Evolutionary conservation across 768 basidiomycete species (phyloP), one percentile per base, ranked within the genome.

Genomic region (Hortiboletus flavorubellus): DNA sequence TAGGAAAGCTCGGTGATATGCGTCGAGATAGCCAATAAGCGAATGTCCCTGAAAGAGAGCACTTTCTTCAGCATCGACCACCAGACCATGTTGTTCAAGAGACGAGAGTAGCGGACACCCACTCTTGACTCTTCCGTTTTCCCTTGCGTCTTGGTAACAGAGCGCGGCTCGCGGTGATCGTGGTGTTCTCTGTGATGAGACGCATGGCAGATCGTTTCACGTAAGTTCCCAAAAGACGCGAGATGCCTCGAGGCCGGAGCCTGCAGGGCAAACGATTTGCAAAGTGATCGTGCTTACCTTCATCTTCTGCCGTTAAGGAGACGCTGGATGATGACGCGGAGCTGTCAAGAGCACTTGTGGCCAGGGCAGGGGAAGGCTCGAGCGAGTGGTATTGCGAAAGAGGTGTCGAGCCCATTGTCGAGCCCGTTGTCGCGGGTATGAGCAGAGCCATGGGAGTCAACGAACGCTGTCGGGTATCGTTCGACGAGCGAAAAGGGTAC

Each of bases 1-100:
- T 91, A 93, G 5, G 88, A 89, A 42, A 93, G 79, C 68, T 93
- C 91, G 12, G 91, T 93, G 64, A 93, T 90, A 66, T 87, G 89
- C 0, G 90, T 89, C 33, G 89, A 91, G 63, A 91, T 76, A 38
- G 90, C 89, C 39, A 93, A 74, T 44, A 91, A 68, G 51, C 82
- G 87, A 42, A 93, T 76, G 68, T 92, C 87, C 52, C 89, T 92
- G 72, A 48, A 51, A 44, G 54, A 68, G 49, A 68, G 48, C 8
- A 53, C 66, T 45, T 53, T 69, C 62, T 61, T 69, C 7, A 65
- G 55, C 63, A 56, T 43, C 49, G 56, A 60, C 67, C 66, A 70
- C 60, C 59, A 65, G 53, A 54, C 55, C 55, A 66, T 60, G 56
- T 67, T 42, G 66, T 55, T 43, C 53, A 46, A 58, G 45, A 56